Percentiles rank a stretch among this genome's conserved stretches.
These are phyloP conservation scores for Eucalyptus pumila DNA, from an alignment of 345 rosid genomes.

Conservation along the genomic window DNA sequence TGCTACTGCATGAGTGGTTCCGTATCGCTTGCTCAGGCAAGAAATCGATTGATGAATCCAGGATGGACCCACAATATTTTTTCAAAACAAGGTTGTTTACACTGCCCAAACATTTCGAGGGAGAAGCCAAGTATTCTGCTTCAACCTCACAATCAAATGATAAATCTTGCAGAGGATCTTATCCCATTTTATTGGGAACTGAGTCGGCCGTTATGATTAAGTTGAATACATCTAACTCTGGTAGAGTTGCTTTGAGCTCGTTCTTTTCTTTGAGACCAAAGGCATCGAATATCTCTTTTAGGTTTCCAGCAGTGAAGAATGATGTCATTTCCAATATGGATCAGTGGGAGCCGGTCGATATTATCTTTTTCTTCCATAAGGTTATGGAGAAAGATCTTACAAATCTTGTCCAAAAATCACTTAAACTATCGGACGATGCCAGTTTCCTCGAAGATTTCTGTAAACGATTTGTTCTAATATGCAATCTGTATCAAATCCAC, in stretches of 20 bases:
- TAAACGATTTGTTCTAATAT: constrained; percentile 39
- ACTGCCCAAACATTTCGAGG: constrained; percentile 4
- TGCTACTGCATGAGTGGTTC: constrained; percentile 58
- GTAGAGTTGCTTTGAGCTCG: constrained; percentile 26
- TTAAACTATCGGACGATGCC: constrained; percentile 33
- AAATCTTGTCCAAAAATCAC: constrained; percentile 48
- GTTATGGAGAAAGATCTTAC: constrained; percentile 67
- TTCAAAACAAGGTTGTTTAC: constrained; percentile 27
- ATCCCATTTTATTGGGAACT: constrained; percentile 1
- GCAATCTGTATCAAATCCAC: constrained; percentile 42
- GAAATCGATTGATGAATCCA: constrained; percentile 34
- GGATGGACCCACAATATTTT: constrained; percentile 30
- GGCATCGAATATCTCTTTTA: constrained; percentile 1
- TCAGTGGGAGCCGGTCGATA: constrained; percentile 48
- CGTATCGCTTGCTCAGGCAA: constrained; percentile 47
- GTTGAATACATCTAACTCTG: constrained; percentile 22
- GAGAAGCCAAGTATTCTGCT: background rate
- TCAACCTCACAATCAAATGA: constrained; percentile 3
- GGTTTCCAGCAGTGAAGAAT: constrained; percentile 18
- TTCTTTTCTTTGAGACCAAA: constrained; percentile 16
- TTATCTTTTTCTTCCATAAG: constrained; percentile 76
- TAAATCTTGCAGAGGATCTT: constrained; percentile 2
- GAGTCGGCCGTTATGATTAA: constrained; percentile 1
- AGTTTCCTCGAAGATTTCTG: constrained; percentile 42
- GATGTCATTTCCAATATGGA: constrained; percentile 2